Percentiles rank a stretch among this genome's conserved stretches.
Evolutionary conservation across 1,284 basidiomycete species (phyloP).

Genomic region (Macrocybe sp.): DNA sequence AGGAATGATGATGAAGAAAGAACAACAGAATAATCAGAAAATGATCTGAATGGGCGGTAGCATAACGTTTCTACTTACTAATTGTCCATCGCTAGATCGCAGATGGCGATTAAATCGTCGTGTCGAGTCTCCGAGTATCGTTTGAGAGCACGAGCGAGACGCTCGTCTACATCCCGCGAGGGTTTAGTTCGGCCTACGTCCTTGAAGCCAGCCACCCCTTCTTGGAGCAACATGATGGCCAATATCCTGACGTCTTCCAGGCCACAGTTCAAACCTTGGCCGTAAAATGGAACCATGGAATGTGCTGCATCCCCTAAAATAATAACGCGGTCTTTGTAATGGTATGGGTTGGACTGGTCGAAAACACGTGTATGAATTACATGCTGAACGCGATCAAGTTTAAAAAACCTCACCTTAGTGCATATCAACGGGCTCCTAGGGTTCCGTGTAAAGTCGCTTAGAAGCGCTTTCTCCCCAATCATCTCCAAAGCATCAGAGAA

Average conservation of each 20-base stretch:
- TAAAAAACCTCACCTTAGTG: constrained; percentile 64
- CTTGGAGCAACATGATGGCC: constrained; percentile 67
- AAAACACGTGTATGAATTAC: constrained; percentile 20
- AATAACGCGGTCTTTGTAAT: constrained; percentile 85
- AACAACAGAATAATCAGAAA: background rate
- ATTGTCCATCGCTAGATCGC: constrained; percentile 90
- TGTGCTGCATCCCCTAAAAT: constrained; percentile 95
- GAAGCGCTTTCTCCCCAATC: constrained; percentile 76
- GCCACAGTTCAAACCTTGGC: constrained; percentile 96
- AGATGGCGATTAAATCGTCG: constrained; percentile 87
- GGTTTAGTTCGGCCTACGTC: constrained; percentile 22
- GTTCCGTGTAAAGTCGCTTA: constrained; percentile 77
- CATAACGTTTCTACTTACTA: constrained; percentile 61
- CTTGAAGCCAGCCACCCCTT: constrained; percentile 45
- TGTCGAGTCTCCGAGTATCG: constrained; percentile 80
- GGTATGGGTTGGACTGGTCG: constrained; percentile 77
- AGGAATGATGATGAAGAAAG: constrained; percentile 9
- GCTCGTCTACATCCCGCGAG: constrained; percentile 44
- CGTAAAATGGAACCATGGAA: constrained; percentile 98
- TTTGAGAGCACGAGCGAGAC: constrained; percentile 62
- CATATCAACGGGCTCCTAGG: constrained; percentile 88
- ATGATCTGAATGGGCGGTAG: constrained; percentile 2
- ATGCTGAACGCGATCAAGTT: constrained; percentile 12
- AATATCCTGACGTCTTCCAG: constrained; percentile 95
- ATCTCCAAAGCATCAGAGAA: constrained; percentile 86